These are phyloP conservation scores for Magnusiomyces suaveolens DNA, from an alignment of 1,139 yeast species.

Conservation along the genomic window DNA sequence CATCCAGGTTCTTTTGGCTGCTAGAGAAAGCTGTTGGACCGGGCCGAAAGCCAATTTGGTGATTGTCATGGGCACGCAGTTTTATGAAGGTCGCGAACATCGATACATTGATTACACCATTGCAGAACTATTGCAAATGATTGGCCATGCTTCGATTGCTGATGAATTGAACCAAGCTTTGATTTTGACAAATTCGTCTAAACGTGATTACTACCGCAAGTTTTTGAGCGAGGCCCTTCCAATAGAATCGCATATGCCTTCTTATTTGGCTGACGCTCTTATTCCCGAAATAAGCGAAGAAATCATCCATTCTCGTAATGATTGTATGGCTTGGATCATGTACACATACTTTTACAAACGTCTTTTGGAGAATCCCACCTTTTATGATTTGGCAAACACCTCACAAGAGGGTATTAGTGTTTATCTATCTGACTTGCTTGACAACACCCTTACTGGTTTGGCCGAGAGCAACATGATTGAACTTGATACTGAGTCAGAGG, in stretches of 20 bases:
- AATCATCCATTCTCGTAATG: constrained; percentile 63
- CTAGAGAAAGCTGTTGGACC: constrained; percentile 46
- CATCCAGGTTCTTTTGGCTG: constrained; percentile 46
- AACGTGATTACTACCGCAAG: constrained; percentile 55
- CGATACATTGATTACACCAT: constrained; percentile 61
- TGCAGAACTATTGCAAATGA: constrained; percentile 60
- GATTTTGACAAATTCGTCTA: constrained; percentile 49
- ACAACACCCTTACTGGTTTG: constrained; percentile 58
- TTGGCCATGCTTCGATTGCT: constrained; percentile 44
- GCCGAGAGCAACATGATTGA: constrained; percentile 55
- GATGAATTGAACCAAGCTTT: constrained; percentile 37
- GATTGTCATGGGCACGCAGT: constrained; percentile 61
- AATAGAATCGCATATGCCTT: constrained; percentile 63
- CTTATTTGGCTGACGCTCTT: constrained; percentile 53
- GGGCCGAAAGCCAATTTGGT: constrained; percentile 48
- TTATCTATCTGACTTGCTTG: constrained; percentile 74
- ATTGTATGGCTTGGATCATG: constrained; percentile 85
- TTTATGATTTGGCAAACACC: constrained; percentile 62
- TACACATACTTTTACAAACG: constrained; percentile 76
- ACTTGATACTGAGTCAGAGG: constrained; percentile 40
- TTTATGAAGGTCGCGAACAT: constrained; percentile 64
- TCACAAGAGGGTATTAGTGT: constrained; percentile 66
- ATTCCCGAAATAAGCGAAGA: constrained; percentile 61
- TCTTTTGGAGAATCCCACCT: constrained; percentile 74
- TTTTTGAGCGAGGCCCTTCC: constrained; percentile 73